phyloP scores from a whole-genome alignment of 768 basidiomycete genomes.

The Termitomyces sp. region DNA sequence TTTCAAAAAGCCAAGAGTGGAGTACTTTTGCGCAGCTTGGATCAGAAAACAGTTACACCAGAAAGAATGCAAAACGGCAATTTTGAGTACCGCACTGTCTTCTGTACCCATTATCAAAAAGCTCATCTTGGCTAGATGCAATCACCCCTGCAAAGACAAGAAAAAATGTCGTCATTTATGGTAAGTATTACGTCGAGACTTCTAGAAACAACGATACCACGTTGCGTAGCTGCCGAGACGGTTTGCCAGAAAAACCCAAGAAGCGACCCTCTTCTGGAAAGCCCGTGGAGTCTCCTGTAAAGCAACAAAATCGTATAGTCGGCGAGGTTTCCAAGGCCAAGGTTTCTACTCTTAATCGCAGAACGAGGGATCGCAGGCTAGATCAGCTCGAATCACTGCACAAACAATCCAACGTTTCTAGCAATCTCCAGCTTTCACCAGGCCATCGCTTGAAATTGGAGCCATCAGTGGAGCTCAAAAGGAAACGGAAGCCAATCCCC shows the following conservation, averaged over 20 bases:
- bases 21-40: background rate
- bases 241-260: slow-evolving; percentile 49
- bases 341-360: slow-evolving; percentile 7
- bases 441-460: slow-evolving; percentile 46
- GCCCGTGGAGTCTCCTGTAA: slow-evolving; percentile 3
- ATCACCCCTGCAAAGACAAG: slow-evolving; percentile 80
- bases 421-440: slow-evolving; percentile 31
- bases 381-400: slow-evolving; percentile 41
- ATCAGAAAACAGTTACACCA: slow-evolving; percentile 10
- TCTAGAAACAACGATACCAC: background rate
- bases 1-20: background rate
- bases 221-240: slow-evolving; percentile 64
- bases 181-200: slow-evolving; percentile 33
- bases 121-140: slow-evolving; percentile 49
- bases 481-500: slow-evolving; percentile 27
- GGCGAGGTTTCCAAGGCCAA: slow-evolving; percentile 18
- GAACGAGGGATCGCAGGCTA: slow-evolving; percentile 25
- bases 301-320: background rate
- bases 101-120: background rate
- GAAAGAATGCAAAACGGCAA: slow-evolving; percentile 59
- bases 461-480: slow-evolving; percentile 21
- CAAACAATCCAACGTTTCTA: slow-evolving; percentile 36
- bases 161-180: slow-evolving; percentile 72
- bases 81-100: slow-evolving; percentile 46
- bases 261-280: slow-evolving; percentile 12